Evolutionary conservation across 805 yeast genomes (phyloP), one percentile per base, ranked within the genome.

Genomic region (Candida xyloterini): DNA sequence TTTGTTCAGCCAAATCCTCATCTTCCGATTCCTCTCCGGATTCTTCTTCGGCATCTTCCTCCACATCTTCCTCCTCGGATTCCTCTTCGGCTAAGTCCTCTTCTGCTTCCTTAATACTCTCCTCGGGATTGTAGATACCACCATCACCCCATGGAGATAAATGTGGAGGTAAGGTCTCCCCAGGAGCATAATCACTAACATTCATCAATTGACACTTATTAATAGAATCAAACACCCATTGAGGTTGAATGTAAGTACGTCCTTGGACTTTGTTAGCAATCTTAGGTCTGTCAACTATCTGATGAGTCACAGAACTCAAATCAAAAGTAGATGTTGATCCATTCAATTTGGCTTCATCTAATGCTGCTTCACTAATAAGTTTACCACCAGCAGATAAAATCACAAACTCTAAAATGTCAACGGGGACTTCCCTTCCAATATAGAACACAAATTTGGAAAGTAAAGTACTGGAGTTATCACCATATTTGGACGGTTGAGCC

Each of bases 131-230:
- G 67, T 93, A 93, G 39, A 81, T 83, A 53, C 84, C 88, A 33
- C 90, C 76, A 68, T 93, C 99, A 53, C 98, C 98, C 98, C 99
- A 93, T 70, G 99, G 99, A 37, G 96, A 86, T 56, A 93, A 71
- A 65, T 93, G 99, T 26, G 99, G 97, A 31, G 99, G 99, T 49
- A 93, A 72, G 4, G 87, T 70, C 67, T 91, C 97, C 41, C 99
- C 99, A 5, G 96, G 96, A 30, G 95, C 84, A 59, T 93, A 93
- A 40, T 73, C 73, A 40, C 82, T 80, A 15, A 87, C 96, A 14
- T 93, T 78, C 44, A 84, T 70, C 45, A 93, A 71, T 44, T 76
- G 71, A 35, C 78, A 76, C 65, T 84, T 83, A 69, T 93, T 93
- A 45, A 93, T 68, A 56, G 84, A 81, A 62, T 93, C 99, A 62